Evolutionary conservation across 2,329 filamentous ascomycete species (phyloP).

Genomic region (Fusarium incarnatum): DNA sequence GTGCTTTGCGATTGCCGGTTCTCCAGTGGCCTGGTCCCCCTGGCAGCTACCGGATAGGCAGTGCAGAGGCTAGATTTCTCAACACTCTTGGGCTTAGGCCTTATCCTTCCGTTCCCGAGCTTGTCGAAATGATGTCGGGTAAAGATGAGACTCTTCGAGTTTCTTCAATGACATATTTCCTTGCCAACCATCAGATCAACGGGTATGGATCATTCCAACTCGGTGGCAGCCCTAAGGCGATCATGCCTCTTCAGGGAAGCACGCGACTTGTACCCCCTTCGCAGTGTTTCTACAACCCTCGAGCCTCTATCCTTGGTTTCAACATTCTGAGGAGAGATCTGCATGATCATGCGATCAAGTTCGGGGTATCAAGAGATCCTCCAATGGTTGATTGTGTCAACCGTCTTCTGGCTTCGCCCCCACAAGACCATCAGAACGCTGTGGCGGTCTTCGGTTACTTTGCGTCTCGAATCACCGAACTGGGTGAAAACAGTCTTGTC

Average conservation of each 20-base stretch:
- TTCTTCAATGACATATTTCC: constrained; percentile 82
- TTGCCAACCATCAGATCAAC: constrained; percentile 82
- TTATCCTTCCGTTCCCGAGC: constrained; percentile 76
- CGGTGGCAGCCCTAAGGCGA: constrained; percentile 64
- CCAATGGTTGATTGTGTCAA: constrained; percentile 81
- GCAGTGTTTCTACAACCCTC: constrained; percentile 84
- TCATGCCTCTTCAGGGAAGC: constrained; percentile 80
- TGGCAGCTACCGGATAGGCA: constrained; percentile 71
- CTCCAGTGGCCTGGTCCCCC: constrained; percentile 81
- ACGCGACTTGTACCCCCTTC: constrained; percentile 76
- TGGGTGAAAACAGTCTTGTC: constrained; percentile 70
- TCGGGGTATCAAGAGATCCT: constrained; percentile 87
- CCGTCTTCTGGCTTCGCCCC: constrained; percentile 77
- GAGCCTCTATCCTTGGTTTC: constrained; percentile 82
- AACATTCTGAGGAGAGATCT: constrained; percentile 80
- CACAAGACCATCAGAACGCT: constrained; percentile 74
- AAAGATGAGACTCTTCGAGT: constrained; percentile 69
- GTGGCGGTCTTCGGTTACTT: constrained; percentile 85
- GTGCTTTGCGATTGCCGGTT: constrained; percentile 78
- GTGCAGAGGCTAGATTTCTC: constrained; percentile 81
- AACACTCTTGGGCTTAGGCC: constrained; percentile 76
- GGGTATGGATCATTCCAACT: constrained; percentile 76
- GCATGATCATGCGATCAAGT: constrained; percentile 82
- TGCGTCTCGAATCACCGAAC: constrained; percentile 78
- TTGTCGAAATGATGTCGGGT: constrained; percentile 82